Base-by-base conservation (phyloP, 2,329 filamentous ascomycete species). In the Fusarium bactridioides region DNA sequence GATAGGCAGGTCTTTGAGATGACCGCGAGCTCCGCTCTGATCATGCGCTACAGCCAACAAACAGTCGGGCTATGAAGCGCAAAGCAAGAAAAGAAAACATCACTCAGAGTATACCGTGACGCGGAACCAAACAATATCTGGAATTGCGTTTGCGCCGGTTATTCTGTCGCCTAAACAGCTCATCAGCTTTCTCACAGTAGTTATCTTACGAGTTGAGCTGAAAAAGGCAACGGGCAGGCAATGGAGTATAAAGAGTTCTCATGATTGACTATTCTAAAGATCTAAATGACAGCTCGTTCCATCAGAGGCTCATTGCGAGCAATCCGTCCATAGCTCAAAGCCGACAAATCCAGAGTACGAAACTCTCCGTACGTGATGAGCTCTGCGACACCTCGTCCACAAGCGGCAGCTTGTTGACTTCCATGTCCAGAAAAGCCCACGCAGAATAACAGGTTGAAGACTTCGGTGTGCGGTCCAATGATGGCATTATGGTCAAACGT, bases 401-500 rank as follows among this genome's bases (percentile, higher is more conserved):
- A 70, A 13, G 67, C 60, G 3, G 60, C 64, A 23, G 60, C 55
- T 12, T 70, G 64, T 23, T 70, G 60, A 16, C 67, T 70, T 4
- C 55, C 60, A 61, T 68, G 55, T 0, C 67, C 67, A 13, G 67
- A 68, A n/a, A 68, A 70, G 0, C 60, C 64, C 1, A 35, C 60
- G 9, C 64, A 70, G 27, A 70, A 64, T 15, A 41, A 44, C 9
- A 70, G 5, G 6, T 68, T 68, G 0, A 6, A 25, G 4, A 64
- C 25, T 38, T 64, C 64, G 4, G 29, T 56, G 8, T 68, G 64
- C 7, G 64, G 64, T 4, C 64, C 67, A 11, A 70, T 54, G 21
- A 70, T 70, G 6, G 64, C 64, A 16, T 70, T 69, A 3, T 68
- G 64, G 10, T 69, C 64, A 18, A 70, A 68, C 1, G 55, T 65